Conservation (phyloP, 805 yeast genomes). For the Candida caryicola region DNA sequence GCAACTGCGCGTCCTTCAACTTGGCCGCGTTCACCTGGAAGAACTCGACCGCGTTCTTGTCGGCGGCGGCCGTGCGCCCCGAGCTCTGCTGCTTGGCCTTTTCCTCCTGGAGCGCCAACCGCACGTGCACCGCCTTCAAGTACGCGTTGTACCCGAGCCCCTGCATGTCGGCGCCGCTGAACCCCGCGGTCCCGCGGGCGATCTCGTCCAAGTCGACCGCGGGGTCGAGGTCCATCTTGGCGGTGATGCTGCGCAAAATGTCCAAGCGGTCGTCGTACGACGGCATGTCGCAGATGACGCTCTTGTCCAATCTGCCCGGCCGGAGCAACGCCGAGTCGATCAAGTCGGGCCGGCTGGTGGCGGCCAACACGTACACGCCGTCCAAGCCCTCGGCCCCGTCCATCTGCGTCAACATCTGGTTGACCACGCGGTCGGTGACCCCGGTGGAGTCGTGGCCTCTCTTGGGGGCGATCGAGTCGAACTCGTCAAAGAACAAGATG, state of each 20-base stretch:
- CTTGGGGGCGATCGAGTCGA: slow-evolving; percentile 95
- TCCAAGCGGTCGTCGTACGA: slow-evolving; percentile 64
- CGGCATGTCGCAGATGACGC: slow-evolving; percentile 89
- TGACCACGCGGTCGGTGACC: slow-evolving; percentile 95
- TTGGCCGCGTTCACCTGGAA: slow-evolving; percentile 40
- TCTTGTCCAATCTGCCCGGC: slow-evolving; percentile 94
- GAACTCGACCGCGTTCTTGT: slow-evolving; percentile 33
- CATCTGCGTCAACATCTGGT: slow-evolving; percentile 96
- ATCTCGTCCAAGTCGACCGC: slow-evolving; percentile 52
- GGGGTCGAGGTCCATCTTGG: slow-evolving; percentile 55
- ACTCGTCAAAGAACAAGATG: slow-evolving; percentile 88
- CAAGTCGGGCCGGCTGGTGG: slow-evolving; percentile 92
- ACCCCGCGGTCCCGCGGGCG: slow-evolving; percentile 67
- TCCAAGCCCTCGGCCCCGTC: slow-evolving; percentile 97
- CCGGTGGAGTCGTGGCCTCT: slow-evolving; percentile 98
- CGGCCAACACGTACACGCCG: slow-evolving; percentile 95
- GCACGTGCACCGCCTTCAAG: slow-evolving; percentile 76
- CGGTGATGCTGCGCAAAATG: slow-evolving; percentile 58
- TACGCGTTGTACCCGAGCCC: slow-evolving; percentile 91
- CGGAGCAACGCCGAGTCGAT: slow-evolving; percentile 92
- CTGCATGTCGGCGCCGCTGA: slow-evolving; percentile 93
- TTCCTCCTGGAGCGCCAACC: slow-evolving; percentile 49
- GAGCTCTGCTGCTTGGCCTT: slow-evolving; percentile 7
- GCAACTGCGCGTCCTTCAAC: slow-evolving; percentile 23
- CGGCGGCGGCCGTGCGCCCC: slow-evolving; percentile 8